A percentile compares a stretch with the other conserved stretches of the same genome.
phyloP scores from a whole-genome alignment of 1,139 yeast species.

The Zygosaccharomyces pseudobailii region DNA sequence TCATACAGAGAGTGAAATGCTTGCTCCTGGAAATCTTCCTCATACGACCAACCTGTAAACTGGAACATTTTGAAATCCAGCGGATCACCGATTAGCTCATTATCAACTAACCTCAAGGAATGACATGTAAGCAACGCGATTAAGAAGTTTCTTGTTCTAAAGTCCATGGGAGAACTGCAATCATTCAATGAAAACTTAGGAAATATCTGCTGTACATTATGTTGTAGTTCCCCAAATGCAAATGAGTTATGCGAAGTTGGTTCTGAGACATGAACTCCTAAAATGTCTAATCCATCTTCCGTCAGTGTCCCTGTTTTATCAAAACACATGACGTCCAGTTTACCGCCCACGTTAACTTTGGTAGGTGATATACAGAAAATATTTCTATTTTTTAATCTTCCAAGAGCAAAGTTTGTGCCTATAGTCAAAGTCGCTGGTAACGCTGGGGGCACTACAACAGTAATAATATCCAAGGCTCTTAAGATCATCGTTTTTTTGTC shows the following conservation, averaged over 20 bases:
- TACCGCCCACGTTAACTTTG: constrained; percentile 91
- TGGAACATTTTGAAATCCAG: constrained; percentile 89
- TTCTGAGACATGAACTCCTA: constrained; percentile 62
- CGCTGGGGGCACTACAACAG: constrained; percentile 98
- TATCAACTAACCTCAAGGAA: constrained; percentile 73
- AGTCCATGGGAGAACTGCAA: constrained; percentile 28
- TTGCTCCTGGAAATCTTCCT: constrained; percentile 52
- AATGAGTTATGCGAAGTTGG: constrained; percentile 50
- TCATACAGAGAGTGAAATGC: constrained; percentile 35
- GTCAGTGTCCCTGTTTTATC: constrained; percentile 97
- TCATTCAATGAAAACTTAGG: constrained; percentile 29
- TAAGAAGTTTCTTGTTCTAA: constrained; percentile 30
- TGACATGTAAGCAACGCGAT: constrained; percentile 79
- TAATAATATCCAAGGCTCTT: constrained; percentile 87
- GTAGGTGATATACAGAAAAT: constrained; percentile 93
- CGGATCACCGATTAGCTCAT: constrained; percentile 86
- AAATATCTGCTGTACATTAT: constrained; percentile 34
- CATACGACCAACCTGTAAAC: constrained; percentile 71
- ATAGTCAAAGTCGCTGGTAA: constrained; percentile 95
- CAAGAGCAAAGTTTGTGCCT: constrained; percentile 88
- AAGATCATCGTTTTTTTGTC: constrained; percentile 66
- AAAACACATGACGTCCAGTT: constrained; percentile 82
- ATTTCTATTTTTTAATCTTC: constrained; percentile 59
- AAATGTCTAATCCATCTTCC: constrained; percentile 90
- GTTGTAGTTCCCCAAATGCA: constrained; percentile 46